Evolutionary conservation across 2,329 filamentous ascomycete species (phyloP), one percentile per base, ranked within the genome.

Genomic region (Ophiocordyceps robertsii): DNA sequence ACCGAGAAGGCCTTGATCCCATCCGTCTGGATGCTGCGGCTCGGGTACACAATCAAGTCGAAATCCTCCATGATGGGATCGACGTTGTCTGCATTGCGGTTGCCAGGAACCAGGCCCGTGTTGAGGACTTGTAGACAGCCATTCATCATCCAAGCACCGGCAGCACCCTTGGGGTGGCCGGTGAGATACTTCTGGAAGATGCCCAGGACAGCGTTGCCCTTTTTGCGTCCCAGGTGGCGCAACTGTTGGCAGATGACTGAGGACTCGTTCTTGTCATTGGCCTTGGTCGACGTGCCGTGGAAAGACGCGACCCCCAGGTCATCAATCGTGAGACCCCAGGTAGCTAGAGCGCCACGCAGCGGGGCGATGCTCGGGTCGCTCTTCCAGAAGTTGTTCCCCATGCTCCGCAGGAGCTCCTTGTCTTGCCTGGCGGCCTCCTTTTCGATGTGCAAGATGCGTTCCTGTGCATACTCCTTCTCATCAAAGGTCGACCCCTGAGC

Each of bases 111-210:
- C 40, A 98, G 72, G 58, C 92, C 92, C 41, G 76, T 82, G 72
- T 96, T 94, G 55, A 98, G 77, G 38, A 95, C 87, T 64, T 98
- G 92, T 61, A 98, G 70, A 63, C 86, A 92, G 51, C 92, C 92
- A 72, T 98, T 98, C 76, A 98, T 81, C 92, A 98, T 98, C 89
- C 92, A 98, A 39, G 90, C 92, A 72, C 92, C 92, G 46, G 92
- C 92, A 56, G 92, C 90, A 81, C 92, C 92, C 80, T 98, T 98
- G 57, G 92, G 92, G 63, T 98, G 92, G 64, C 92, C 92, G 43
- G 93, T 98, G 47, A 98, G 80, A 65, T 93, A 96, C 68, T 98
- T 98, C 69, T 98, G 92, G 84, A 96, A 98, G 62, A 98, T 89
- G 70, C 89, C 92, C 50, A 96, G 68, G 13, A 98, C 73, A 29